Evolutionary conservation across 352 stramenopile genomes (phyloP), one percentile per base, ranked within the genome.

Genomic region (Blastocystis hominis): DNA sequence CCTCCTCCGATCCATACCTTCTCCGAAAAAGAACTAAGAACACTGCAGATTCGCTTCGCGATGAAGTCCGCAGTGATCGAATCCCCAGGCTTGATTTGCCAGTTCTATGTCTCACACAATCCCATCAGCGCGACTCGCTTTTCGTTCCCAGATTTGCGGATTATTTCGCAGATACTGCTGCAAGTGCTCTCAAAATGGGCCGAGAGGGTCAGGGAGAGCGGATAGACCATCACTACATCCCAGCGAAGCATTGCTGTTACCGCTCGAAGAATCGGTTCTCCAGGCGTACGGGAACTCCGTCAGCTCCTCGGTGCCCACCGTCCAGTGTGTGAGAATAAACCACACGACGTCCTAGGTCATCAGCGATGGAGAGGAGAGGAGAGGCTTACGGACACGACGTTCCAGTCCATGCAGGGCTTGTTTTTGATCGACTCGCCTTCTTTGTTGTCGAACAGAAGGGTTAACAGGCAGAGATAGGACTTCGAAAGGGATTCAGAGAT

Each of bases 41-140:
- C 63, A n/a, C 17, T 15, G 17, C 42, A 42, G 36, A 80, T 61
- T 15, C 70, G 44, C 7, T 62, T 61, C 30, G 40, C 20, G 30
- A 80, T 54, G 42, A 15, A 42, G 38, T 80, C 70, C 30, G 63
- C 53, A 3, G 53, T 44, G 3, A 47, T 5, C 2, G 54, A 24
- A 64, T 80, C 70, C n/a, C 44, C 70, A 30, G 70, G n/a, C 53
- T 80, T 80, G 17, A 80, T 38, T 40, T 80, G 70, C 70, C 70
- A 80, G 20, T 80, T 80, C 70, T 80, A 78, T 36, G 34, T 42
- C 9, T 54, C 4, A 40, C 34, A 9, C 9, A 40, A 24, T 10
- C 3, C 24, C 17, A 13, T 56, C 15, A n/a, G 36, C 5, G 2
- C 46, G 15, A 80, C 70, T n/a, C 63, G 15, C 59, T 68, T 68